phyloP scores from a whole-genome alignment of 2,329 filamentous ascomycete species.

The Anisogramma anomala region DNA sequence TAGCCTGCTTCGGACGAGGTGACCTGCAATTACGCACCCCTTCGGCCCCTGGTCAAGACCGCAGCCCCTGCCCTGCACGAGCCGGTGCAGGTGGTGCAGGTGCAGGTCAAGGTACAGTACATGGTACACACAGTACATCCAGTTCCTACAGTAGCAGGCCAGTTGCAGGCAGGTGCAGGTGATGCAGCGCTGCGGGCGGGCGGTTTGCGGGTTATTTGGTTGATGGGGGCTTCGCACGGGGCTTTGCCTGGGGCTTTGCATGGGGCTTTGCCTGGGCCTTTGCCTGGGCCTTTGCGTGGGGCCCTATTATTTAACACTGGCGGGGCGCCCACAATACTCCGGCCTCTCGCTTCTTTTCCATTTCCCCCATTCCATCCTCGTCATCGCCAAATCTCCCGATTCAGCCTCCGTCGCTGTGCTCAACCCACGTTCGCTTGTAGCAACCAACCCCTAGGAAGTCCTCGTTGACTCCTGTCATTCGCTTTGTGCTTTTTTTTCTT shows the following conservation, averaged over 20 bases:
- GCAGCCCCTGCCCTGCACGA: too few species aligned
- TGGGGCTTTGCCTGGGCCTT: slow-evolving; percentile 2
- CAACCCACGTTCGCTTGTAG: slow-evolving; percentile 40
- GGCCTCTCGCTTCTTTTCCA: slow-evolving; percentile 9
- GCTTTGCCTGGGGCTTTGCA: slow-evolving; percentile 1
- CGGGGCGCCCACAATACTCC: slow-evolving; percentile 11
- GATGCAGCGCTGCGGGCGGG: too few species aligned
- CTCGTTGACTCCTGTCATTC: slow-evolving; percentile 66
- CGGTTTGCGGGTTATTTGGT: too few species aligned
- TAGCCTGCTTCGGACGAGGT: too few species aligned
- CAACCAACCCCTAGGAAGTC: slow-evolving; percentile 48
- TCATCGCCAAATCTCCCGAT: slow-evolving; percentile 23
- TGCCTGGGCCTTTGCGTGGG: neutral
- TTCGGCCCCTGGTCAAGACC: too few species aligned
- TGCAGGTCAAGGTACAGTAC: too few species aligned
- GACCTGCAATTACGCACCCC: too few species aligned
- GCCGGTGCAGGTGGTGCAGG: too few species aligned
- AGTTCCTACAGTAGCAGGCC: neutral
- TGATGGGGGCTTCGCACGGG: neutral
- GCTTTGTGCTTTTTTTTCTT: slow-evolving; percentile 46
- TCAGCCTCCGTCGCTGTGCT: slow-evolving; percentile 28
- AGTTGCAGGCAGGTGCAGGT: too few species aligned
- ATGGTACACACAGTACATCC: too few species aligned
- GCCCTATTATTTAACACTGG: slow-evolving; percentile 14
- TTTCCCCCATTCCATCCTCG: slow-evolving; percentile 10